phyloP scores from a whole-genome alignment of 2,329 filamentous ascomycete species.

The Canariomyces notabilis region DNA sequence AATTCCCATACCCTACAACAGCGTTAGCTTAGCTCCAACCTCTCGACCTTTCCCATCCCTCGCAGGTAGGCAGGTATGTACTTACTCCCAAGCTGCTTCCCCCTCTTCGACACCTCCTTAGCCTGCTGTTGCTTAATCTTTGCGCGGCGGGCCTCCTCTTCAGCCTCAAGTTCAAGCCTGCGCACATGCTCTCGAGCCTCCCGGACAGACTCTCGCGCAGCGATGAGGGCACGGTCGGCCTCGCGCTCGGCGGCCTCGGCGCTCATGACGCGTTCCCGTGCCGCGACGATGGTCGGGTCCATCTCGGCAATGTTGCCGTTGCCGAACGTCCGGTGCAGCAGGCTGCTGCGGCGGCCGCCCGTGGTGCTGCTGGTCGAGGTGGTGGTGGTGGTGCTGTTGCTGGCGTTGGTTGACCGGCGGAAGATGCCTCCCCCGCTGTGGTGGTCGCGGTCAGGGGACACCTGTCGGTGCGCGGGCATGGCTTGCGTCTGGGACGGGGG shows the following conservation, averaged over 20 bases:
- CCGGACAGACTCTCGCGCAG: conserved; percentile 50
- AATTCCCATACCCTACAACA: conserved; percentile 1
- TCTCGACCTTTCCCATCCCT: no score
- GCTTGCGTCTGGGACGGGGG: background rate
- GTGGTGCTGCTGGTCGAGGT: conserved; percentile 1
- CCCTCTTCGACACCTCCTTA: conserved; percentile 60
- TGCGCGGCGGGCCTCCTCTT: conserved; percentile 58
- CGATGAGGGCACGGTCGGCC: conserved; percentile 59
- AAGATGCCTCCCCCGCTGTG: conserved; percentile 26
- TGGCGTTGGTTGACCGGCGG: conserved; percentile 27
- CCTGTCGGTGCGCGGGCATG: conserved; percentile 21
- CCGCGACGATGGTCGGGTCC: conserved; percentile 58
- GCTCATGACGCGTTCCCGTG: conserved; percentile 55
- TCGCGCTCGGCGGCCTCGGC: conserved; percentile 62
- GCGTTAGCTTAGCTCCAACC: background rate
- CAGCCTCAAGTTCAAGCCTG: conserved; percentile 59
- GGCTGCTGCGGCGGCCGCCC: conserved; percentile 29
- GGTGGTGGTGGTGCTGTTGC: conserved; percentile 24
- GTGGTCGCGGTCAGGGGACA: conserved; percentile 20
- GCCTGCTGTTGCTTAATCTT: conserved; percentile 66
- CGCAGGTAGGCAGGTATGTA: conserved; percentile 24
- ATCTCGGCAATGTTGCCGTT: conserved; percentile 42
- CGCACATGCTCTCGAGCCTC: conserved; percentile 61
- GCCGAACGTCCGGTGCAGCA: conserved; percentile 42
- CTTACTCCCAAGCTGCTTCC: conserved; percentile 64